Percentiles rank a stretch among this genome's conserved stretches.
phyloP scores from a whole-genome alignment of 495 filamentous ascomycete species.

The Neurospora sp. region DNA sequence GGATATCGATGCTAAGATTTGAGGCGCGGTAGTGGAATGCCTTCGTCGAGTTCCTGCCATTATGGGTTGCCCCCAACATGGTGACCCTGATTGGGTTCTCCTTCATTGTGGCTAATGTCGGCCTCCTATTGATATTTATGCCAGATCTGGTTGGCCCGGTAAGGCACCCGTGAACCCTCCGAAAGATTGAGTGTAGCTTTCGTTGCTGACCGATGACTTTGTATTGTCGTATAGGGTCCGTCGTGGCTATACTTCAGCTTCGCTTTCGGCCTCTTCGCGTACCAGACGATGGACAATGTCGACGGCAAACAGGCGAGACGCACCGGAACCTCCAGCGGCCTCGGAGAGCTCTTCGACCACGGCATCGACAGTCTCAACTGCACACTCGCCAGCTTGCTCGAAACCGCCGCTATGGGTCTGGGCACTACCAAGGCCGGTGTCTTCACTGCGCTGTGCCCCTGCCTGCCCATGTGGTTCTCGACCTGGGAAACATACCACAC shows the following conservation, averaged over 20 bases:
- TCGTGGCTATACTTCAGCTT: conserved; percentile 93
- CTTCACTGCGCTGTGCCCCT: conserved; percentile 84
- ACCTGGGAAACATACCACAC: conserved; percentile 99
- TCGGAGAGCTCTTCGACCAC: conserved; percentile 97
- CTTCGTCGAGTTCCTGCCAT: conserved; percentile 79
- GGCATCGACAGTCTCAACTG: conserved; percentile 98
- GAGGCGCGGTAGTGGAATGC: conserved; percentile 72
- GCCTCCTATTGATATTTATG: conserved; percentile 67
- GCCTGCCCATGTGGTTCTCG: conserved; percentile 96
- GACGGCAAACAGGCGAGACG: conserved; percentile 95
- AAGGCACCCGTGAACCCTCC: conserved; percentile 19
- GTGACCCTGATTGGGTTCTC: conserved; percentile 92
- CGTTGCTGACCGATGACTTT: not conserved
- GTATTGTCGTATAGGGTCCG: conserved; percentile 47
- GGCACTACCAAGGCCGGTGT: conserved; percentile 73
- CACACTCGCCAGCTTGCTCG: conserved; percentile 77
- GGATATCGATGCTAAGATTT: conserved; percentile 1
- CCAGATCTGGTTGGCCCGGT: conserved; percentile 90
- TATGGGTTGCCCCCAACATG: conserved; percentile 97
- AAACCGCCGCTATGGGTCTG: conserved; percentile 84
- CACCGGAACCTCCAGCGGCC: conserved; percentile 86
- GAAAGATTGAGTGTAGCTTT: not conserved
- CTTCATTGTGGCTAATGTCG: conserved; percentile 84
- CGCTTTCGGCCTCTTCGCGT: conserved; percentile 90
- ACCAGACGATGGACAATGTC: conserved; percentile 97